Evolutionary conservation across 805 yeast genomes (phyloP).

Genomic region (Candida methanosorbosa): DNA sequence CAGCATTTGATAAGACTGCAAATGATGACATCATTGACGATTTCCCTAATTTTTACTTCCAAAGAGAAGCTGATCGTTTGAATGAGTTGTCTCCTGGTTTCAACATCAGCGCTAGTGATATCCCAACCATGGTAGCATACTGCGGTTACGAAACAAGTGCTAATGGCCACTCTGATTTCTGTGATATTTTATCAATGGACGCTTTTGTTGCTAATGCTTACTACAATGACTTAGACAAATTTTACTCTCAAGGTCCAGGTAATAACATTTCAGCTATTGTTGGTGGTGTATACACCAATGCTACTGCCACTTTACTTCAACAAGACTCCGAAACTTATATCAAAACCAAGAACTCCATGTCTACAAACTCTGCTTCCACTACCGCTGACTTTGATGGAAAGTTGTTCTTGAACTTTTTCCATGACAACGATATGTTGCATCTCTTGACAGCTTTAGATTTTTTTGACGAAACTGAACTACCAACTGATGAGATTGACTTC

Average conservation of each 20-base stretch:
- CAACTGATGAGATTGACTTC: conserved; percentile 39
- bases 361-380: background rate
- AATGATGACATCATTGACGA: conserved; percentile 7
- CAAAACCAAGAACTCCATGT: no score
- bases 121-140: conserved; percentile 42
- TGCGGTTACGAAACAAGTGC: conserved; percentile 75
- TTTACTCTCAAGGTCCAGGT: conserved; percentile 59
- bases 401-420: conserved; percentile 64
- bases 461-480: conserved; percentile 28
- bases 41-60: conserved; percentile 29
- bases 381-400: conserved; percentile 11
- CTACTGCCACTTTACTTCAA: conserved; percentile 20
- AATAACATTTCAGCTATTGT: conserved; percentile 45
- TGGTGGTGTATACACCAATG: conserved; percentile 54
- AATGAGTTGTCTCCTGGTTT: conserved; percentile 45
- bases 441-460: conserved; percentile 60
- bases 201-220: conserved; percentile 61
- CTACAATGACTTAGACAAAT: conserved; percentile 47
- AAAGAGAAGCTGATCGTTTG: conserved; percentile 48
- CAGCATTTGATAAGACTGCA: conserved; percentile 24
- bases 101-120: conserved; percentile 44
- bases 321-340: conserved; percentile 10
- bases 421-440: conserved; percentile 60
- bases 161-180: conserved; percentile 57
- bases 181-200: conserved; percentile 57